Evolutionary conservation across 192 early-diverging fungal genomes (phyloP), one percentile per base, ranked within the genome.

Genomic region (Backusella westeae): DNA sequence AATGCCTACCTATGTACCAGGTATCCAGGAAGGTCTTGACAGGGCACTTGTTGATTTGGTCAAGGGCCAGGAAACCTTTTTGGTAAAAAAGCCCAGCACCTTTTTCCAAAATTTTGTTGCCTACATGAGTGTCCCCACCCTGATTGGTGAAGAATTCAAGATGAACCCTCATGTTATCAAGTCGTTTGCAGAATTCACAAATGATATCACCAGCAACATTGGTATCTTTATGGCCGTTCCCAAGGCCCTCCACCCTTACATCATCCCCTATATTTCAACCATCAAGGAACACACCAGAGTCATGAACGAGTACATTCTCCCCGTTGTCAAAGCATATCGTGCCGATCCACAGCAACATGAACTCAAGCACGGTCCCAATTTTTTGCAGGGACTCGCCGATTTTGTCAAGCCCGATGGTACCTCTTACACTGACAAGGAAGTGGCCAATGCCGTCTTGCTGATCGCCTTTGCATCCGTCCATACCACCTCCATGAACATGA

Each of bases 381-480:
- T 75, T 68, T 36, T 79, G 14, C 78, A 79, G 38, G 78, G 73
- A 4, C 39, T 79, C 4, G 52, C 75, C 3, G 78, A 75, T 32
- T 75, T 23, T 32, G 10, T 36, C 17, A 56, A 75, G 4, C 73
- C 73, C 23, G 73, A 79, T 52, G 78, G 73, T 14, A 75, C 32
- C 19, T 36, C 3, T 23, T 67, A 74, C 67, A 69, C 73, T 23
- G 63, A 74, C 15, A 26, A 46, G 5, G 72, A 79, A 34, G 49
- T 79, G 3, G 66, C 77, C 14, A 49, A 79, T 23, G 46, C 46
- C 10, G 65, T 76, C 12, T 39, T 80, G 17, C 10, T 80, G 44
- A 19, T 76, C n/a, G 78, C 74, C 17, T 80, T 80, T 35, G 78
- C 75, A 0, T 80, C 78, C 7, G 78, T 76, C 0, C 78, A 80